A percentile compares a stretch with the other conserved stretches of the same genome.
phyloP scores from a whole-genome alignment of 176 grass and related monocot species.

The Ananas comosus region DNA sequence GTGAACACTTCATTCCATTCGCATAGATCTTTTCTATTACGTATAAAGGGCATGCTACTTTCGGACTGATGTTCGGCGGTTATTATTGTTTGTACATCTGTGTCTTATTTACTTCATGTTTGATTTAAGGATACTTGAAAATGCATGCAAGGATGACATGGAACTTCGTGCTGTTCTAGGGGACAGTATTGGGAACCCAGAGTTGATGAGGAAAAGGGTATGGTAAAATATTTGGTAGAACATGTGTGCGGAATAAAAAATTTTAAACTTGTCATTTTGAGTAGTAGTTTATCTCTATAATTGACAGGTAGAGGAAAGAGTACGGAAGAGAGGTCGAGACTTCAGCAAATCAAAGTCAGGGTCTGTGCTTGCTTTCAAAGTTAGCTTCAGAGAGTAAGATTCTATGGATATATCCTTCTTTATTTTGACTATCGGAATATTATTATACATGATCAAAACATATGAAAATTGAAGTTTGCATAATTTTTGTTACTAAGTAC shows the following conservation, averaged over 20 bases:
- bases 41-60: too few species aligned
- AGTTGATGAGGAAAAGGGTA: conserved; percentile 91
- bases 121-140: conserved; percentile 64
- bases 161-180: conserved; percentile 82
- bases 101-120: neutral
- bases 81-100: neutral
- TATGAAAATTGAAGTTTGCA: too few species aligned
- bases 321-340: conserved; percentile 63
- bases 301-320: conserved; percentile 72
- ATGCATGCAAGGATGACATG: conserved; percentile 71
- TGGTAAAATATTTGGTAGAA: neutral
- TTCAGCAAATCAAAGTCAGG: conserved; percentile 68
- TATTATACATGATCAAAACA: neutral
- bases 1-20: too few species aligned
- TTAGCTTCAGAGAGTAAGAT: conserved; percentile 89
- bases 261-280: neutral
- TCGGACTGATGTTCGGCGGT: too few species aligned
- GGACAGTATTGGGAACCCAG: conserved; percentile 86
- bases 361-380: conserved; percentile 71
- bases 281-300: neutral
- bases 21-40: too few species aligned
- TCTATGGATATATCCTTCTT: neutral
- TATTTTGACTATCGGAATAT: neutral
- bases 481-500: too few species aligned
- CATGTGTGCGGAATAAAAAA: neutral